These are phyloP conservation scores for Graphilbum ipis-grandicollis DNA, from an alignment of 2,329 filamentous ascomycete genomes.

Conservation along the genomic window DNA sequence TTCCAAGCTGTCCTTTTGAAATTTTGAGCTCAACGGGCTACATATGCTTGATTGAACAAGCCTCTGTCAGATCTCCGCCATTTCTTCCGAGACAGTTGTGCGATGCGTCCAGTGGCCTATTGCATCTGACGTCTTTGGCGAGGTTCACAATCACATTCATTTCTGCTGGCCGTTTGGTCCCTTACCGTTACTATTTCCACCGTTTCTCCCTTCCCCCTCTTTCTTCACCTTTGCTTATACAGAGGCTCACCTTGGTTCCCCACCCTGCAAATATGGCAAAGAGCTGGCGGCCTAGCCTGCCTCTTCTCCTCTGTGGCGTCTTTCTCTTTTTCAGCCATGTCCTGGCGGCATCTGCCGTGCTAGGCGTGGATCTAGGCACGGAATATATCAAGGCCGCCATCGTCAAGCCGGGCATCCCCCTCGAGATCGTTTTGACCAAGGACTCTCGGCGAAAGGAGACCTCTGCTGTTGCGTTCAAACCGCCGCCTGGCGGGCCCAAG, in stretches of 20 bases:
- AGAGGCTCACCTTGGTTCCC: not conserved
- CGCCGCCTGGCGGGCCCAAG: constrained; percentile 45
- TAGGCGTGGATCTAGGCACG: constrained; percentile 87
- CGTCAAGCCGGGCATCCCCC: constrained; percentile 89
- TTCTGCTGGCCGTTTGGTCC: too few relatives aligned
- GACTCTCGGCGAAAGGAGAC: constrained; percentile 93
- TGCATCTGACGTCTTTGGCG: too few relatives aligned
- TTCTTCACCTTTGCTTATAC: not conserved
- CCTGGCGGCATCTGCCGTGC: constrained; percentile 49
- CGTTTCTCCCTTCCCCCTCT: not conserved
- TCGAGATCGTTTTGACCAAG: constrained; percentile 95
- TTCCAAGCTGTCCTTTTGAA: constrained; percentile 8
- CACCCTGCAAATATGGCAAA: constrained; percentile 19
- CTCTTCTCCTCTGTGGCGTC: constrained; percentile 19
- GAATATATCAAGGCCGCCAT: constrained; percentile 93
- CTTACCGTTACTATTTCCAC: too few relatives aligned
- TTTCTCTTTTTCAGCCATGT: constrained; percentile 29
- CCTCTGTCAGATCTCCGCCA: not conserved
- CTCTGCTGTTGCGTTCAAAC: constrained; percentile 86
- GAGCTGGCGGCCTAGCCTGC: constrained; percentile 16
- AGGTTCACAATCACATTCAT: too few relatives aligned
- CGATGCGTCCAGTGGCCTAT: too few relatives aligned
- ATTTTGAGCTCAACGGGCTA: not conserved
- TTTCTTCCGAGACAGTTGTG: not conserved
- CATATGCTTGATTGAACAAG: not conserved